These are phyloP conservation scores for Cystobasidiopsis lactophilus DNA, from an alignment of 768 basidiomycete species.

Conservation along the genomic window DNA sequence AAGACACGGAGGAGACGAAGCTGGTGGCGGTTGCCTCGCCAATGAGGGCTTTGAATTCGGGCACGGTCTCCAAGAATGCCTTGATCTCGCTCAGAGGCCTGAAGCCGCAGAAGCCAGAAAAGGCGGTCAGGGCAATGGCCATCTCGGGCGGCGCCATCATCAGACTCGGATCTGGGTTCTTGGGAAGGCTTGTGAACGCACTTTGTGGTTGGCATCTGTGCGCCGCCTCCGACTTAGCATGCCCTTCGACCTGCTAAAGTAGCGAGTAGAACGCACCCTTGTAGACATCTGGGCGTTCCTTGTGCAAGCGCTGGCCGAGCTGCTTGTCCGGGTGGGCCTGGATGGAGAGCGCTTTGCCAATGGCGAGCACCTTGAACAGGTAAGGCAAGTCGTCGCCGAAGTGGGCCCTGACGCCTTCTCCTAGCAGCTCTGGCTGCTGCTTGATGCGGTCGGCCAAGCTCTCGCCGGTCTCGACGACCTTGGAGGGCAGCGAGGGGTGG, in stretches of 20 bases:
- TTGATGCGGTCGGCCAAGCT: slow-evolving; percentile 42
- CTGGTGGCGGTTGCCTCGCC: slow-evolving; percentile 26
- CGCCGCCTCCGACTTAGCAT: background rate
- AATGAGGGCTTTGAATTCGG: slow-evolving; percentile 56
- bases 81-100: slow-evolving; percentile 55
- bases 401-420: slow-evolving; percentile 33
- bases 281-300: slow-evolving; percentile 56
- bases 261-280: slow-evolving; percentile 40
- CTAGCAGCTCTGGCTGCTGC: slow-evolving; percentile 46
- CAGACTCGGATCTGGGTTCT: too few species aligned
- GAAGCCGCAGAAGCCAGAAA: slow-evolving; percentile 81
- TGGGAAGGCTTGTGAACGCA: too few species aligned
- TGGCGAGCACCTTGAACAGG: slow-evolving; percentile 76
- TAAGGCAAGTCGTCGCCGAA: slow-evolving; percentile 66
- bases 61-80: slow-evolving; percentile 39
- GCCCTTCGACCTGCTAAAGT: too few species aligned
- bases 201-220: slow-evolving; percentile 82
- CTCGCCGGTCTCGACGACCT: slow-evolving; percentile 30
- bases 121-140: slow-evolving; percentile 85
- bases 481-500: slow-evolving; percentile 51
- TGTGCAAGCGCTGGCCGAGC: slow-evolving; percentile 49
- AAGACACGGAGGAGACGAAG: slow-evolving; percentile 39
- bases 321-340: slow-evolving; percentile 79
- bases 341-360: slow-evolving; percentile 70
- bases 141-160: slow-evolving; percentile 80